Evolutionary conservation across 352 stramenopile species (phyloP), one percentile per base, ranked within the genome.

Genomic region (Phytophthora sp.): DNA sequence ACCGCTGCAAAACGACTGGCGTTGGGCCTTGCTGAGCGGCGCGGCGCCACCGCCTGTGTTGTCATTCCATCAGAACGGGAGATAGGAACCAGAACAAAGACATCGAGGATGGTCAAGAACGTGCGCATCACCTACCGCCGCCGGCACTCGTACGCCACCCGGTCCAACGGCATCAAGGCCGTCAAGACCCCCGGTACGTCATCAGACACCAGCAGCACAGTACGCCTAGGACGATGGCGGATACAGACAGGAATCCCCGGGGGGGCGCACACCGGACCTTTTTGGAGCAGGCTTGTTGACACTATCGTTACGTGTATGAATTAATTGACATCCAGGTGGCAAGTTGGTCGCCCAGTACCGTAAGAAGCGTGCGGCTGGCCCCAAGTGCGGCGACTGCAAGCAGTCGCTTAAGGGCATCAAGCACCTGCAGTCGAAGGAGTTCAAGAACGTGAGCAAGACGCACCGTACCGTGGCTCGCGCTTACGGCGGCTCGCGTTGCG

Each of bases 351-450:
- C 88, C 26, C 93, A 99, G 72, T 98, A 98, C 81, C 86, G 91
- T 63, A 93, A 95, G 76, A 99, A 99, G 88, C 91, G 83, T 16
- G 89, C 81, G 56, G 96, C 90, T 38, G 95, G 96, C 79, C 88
- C 94, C 41, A 98, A 96, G 75, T 99, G 98, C 88, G 92, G 91
- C 78, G 97, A 99, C 84, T 99, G 96, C 89, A 98, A 98, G 77
- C 88, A 88, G 65, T 72, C 77, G 55, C 83, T 99, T 31, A 86
- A 91, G 79, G 80, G 79, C 63, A 99, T 99, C 65, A 90, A 90
- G 77, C 81, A 90, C 73, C 58, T 90, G 60, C 68, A 72, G 45
- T 77, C 81, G 12, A 90, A 90, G 77, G 74, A 90, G 73, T 86
- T 78, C 79, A 90, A 90, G 81, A 90, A 88, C 73, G 73, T 90